Base-by-base conservation (phyloP, 2,329 filamentous ascomycete species). In the Alternaria novae-zelandiae region DNA sequence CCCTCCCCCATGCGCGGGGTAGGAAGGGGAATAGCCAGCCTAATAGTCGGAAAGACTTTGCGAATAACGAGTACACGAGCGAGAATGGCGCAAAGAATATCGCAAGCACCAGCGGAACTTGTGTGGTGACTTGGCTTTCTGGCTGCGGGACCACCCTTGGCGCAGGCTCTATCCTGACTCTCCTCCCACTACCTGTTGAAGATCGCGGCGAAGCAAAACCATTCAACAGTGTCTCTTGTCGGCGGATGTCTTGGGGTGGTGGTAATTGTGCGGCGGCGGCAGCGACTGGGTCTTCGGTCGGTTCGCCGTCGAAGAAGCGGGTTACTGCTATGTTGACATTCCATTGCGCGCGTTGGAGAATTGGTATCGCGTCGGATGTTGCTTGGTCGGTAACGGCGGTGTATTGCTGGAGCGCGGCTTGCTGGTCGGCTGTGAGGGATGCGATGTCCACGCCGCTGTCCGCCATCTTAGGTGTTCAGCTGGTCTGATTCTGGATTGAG, bases 221-320 rank as follows among this genome's bases (percentile, higher is more conserved):
- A 64, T 84, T 85, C 77, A 88, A 81, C 26, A 96, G 85, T 64
- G 92, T 96, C 74, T 96, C 91, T 69, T 86, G 83, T 65, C 91
- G 88, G 67, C 92, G 86, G 13, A 85, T 82, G 62, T 88, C 82
- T 67, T 87, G 84, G 50, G 88, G 87, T 17, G 90, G 89, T 36
- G 90, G 89, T 43, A 89, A 84, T 30, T 82, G 75, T n/a, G 86
- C 82, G 54, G 90, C 86, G 61, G 92, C 92, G 61, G 91, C 91
- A 61, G 91, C 91, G 17, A 95, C 83, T 12, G 89, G 91, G 78
- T 80, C 78, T 61, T 97, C 93, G 53, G 93, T 88, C 4, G 91
- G 91, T 82, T 98, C 96, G 71, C 96, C 96, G 75, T 99, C 96
- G 79, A 97, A 99, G 87, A 98, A 98, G 77, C 96, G 96, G 69